phyloP scores from a whole-genome alignment of 495 filamentous ascomycete genomes.

The Xylaria cubensis region DNA sequence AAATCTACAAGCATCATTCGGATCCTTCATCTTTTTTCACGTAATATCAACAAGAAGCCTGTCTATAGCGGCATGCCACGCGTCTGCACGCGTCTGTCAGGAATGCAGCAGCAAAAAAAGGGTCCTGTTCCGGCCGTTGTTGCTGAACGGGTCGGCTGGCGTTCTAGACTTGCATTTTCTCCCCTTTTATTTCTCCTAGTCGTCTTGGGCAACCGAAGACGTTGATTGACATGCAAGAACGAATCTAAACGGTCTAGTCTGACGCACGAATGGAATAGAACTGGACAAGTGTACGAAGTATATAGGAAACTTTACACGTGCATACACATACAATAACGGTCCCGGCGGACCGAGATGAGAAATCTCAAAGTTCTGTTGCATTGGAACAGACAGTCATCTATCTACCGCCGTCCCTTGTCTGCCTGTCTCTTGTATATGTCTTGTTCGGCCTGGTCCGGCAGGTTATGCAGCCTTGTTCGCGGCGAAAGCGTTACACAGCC shows the following conservation, averaged over 20 bases:
- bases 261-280: conserved; percentile 7
- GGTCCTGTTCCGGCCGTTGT: conserved; percentile 11
- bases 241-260: neutral
- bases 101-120: conserved; percentile 23
- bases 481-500: conserved; percentile 1
- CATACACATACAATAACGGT: conserved; percentile 11
- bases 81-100: conserved; percentile 29
- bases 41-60: conserved; percentile 15
- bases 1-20: neutral
- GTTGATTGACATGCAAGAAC: neutral
- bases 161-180: conserved; percentile 16
- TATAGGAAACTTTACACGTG: conserved; percentile 2
- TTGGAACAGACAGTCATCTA: neutral
- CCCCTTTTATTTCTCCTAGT: neutral
- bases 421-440: neutral
- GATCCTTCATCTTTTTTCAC: neutral
- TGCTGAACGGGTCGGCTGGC: conserved; percentile 5
- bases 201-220: neutral
- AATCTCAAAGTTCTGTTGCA: conserved; percentile 4
- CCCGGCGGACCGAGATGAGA: conserved; percentile 14
- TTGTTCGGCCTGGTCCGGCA: conserved; percentile 1
- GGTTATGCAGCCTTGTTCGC: neutral
- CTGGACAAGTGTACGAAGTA: neutral
- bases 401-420: conserved; percentile 11
- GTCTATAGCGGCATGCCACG: conserved; percentile 24